A percentile compares a stretch with the other conserved stretches of the same genome.
Conservation (phyloP, 169 alveolate genomes). For the Blepharisma undulans region DNA sequence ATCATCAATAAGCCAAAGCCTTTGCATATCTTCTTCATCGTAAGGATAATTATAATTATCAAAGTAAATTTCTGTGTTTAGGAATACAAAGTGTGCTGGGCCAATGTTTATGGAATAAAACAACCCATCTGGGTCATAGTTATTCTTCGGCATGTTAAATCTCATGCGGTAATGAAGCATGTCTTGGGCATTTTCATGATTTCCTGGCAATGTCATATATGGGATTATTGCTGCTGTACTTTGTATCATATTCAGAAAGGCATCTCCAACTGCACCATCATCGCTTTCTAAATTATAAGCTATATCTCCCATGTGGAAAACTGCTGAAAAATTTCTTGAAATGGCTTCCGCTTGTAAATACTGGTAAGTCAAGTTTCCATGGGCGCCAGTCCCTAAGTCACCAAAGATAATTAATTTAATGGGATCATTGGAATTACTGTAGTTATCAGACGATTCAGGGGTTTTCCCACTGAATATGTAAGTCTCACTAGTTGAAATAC, state of each 20-base stretch:
- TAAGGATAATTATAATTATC: not conserved
- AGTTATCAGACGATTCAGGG: not conserved
- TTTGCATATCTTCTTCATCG: not conserved
- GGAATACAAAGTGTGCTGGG: not conserved
- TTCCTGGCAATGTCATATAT: constrained; percentile 31
- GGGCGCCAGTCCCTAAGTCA: constrained; percentile 1
- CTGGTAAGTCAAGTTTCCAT: not conserved
- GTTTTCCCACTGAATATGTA: constrained; percentile 23
- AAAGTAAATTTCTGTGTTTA: not conserved
- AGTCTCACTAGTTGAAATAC: not conserved
- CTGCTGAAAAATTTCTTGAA: not conserved
- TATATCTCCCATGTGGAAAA: constrained; percentile 14
- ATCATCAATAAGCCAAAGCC: not conserved
- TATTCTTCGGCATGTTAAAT: constrained; percentile 3
- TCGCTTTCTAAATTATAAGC: not conserved
- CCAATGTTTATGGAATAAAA: constrained; percentile 17
- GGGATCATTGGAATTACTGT: not conserved
- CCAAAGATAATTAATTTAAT: not conserved
- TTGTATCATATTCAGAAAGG: not conserved
- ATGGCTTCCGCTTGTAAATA: not conserved
- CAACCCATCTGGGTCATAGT: not conserved
- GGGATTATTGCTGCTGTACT: not conserved
- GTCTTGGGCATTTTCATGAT: not conserved
- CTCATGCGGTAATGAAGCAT: not conserved
- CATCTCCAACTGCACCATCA: not conserved